These are phyloP conservation scores for Kalmusia sp. DNA, from an alignment of 2,329 filamentous ascomycete species.

Conservation along the genomic window DNA sequence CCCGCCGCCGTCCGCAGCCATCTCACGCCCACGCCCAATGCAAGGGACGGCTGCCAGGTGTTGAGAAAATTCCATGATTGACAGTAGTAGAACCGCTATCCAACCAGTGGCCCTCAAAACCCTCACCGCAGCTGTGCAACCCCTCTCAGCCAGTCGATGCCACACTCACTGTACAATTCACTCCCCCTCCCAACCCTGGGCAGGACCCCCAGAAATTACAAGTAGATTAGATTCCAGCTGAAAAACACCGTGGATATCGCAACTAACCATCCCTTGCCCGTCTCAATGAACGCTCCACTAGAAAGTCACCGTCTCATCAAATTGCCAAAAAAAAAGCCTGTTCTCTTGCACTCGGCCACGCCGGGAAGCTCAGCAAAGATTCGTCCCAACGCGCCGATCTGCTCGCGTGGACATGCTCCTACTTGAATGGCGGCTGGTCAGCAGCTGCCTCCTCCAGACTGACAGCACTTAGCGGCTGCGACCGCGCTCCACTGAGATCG, in stretches of 20 bases:
- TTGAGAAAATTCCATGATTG: conserved; percentile 16
- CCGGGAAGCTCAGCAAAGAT: neutral
- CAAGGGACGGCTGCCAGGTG: conserved; percentile 13
- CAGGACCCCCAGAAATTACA: neutral
- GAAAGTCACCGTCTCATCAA: neutral
- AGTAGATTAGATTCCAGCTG: neutral
- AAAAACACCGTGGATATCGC: conserved; percentile 35
- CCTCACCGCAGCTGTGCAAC: neutral
- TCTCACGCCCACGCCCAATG: conserved; percentile 6
- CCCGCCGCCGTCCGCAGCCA: neutral
- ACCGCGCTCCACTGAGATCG: conserved; percentile 65
- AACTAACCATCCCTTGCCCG: conserved; percentile 7
- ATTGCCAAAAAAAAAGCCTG: neutral
- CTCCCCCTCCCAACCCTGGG: neutral
- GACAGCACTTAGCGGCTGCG: conserved; percentile 48
- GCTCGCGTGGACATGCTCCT: conserved; percentile 9
- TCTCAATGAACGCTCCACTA: neutral
- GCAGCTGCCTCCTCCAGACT: conserved; percentile 45
- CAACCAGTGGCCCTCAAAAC: conserved; percentile 1
- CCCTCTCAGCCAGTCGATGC: conserved; percentile 3
- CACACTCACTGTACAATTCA: too few species aligned
- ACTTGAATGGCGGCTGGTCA: conserved; percentile 42
- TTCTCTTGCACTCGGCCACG: neutral
- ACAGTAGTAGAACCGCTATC: neutral
- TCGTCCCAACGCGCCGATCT: neutral